These are phyloP conservation scores for Mucor plumbeus DNA, from an alignment of 371 early-diverging fungal species.

Conservation along the genomic window DNA sequence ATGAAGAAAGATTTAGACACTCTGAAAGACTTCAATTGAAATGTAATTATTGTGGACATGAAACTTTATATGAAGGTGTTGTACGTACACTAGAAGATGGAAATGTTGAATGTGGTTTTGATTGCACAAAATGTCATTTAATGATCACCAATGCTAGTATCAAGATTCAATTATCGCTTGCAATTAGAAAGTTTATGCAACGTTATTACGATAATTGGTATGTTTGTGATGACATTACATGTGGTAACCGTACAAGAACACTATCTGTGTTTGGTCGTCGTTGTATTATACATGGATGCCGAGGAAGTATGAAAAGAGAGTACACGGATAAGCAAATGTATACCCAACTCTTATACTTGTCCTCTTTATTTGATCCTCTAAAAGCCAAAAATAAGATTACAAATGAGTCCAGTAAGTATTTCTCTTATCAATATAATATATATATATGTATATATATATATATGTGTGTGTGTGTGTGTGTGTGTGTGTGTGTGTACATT, in stretches of 20 bases:
- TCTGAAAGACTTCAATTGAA: slow-evolving; percentile 62
- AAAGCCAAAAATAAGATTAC: slow-evolving; percentile 34
- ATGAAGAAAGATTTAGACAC: slow-evolving; percentile 83
- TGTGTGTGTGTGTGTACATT: too few relatives aligned
- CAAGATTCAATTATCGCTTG: slow-evolving; percentile 63
- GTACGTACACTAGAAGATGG: slow-evolving; percentile 34
- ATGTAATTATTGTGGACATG: slow-evolving; percentile 72
- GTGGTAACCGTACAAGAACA: slow-evolving; percentile 64
- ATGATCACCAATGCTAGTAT: slow-evolving; percentile 49
- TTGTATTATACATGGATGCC: slow-evolving; percentile 72
- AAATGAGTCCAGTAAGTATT: background rate
- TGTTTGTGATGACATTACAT: slow-evolving; percentile 80
- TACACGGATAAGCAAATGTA: slow-evolving; percentile 55
- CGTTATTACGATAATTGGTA: slow-evolving; percentile 76
- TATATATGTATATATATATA: too few relatives aligned
- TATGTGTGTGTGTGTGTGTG: too few relatives aligned
- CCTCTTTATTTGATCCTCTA: slow-evolving; percentile 46
- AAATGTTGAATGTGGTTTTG: slow-evolving; percentile 45
- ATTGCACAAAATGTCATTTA: slow-evolving; percentile 66
- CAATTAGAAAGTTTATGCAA: slow-evolving; percentile 70
- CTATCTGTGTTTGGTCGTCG: slow-evolving; percentile 77
- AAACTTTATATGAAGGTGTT: slow-evolving; percentile 62
- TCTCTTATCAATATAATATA: too few relatives aligned
- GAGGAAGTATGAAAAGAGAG: slow-evolving; percentile 69
- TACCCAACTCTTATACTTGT: slow-evolving; percentile 53